These are phyloP conservation scores for Chrysoporthe cubensis DNA, from an alignment of 2,329 filamentous ascomycete species.

Conservation along the genomic window DNA sequence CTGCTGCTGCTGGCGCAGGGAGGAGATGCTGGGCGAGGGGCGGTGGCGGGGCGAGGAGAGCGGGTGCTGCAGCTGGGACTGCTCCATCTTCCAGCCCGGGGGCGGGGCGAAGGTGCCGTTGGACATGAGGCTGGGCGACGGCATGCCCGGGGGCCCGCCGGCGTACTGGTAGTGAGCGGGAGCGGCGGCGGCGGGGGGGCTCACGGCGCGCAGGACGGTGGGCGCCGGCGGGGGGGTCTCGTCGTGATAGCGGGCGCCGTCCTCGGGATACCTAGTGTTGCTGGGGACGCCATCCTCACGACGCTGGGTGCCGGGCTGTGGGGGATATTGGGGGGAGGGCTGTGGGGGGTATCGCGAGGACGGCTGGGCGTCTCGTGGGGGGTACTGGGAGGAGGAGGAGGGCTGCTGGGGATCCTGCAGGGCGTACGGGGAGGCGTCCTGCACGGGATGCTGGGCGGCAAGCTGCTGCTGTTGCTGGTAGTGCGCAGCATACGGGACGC, in stretches of 20 bases:
- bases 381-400: neutral
- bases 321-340: neutral
- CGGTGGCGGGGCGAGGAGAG: conserved; percentile 46
- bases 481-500: too few species aligned
- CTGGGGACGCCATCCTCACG: conserved; percentile 12
- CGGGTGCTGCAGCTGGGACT: conserved; percentile 58
- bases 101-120: conserved; percentile 45
- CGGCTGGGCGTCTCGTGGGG: too few species aligned
- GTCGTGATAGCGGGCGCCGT: too few species aligned
- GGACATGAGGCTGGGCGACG: conserved; percentile 25
- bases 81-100: conserved; percentile 57
- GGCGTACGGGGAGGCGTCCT: too few species aligned
- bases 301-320: conserved; percentile 13
- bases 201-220: too few species aligned
- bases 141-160: conserved; percentile 33
- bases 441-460: too few species aligned
- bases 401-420: neutral
- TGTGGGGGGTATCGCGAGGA: neutral
- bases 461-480: too few species aligned
- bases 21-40: conserved; percentile 36
- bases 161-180: conserved; percentile 15
- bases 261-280: too few species aligned
- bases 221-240: too few species aligned
- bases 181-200: neutral
- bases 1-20: conserved; percentile 36